Percentiles rank a stretch among this genome's conserved stretches.
Conservation (phyloP, 2,329 filamentous ascomycete species). For the Phyllosticta citrichinensis region DNA sequence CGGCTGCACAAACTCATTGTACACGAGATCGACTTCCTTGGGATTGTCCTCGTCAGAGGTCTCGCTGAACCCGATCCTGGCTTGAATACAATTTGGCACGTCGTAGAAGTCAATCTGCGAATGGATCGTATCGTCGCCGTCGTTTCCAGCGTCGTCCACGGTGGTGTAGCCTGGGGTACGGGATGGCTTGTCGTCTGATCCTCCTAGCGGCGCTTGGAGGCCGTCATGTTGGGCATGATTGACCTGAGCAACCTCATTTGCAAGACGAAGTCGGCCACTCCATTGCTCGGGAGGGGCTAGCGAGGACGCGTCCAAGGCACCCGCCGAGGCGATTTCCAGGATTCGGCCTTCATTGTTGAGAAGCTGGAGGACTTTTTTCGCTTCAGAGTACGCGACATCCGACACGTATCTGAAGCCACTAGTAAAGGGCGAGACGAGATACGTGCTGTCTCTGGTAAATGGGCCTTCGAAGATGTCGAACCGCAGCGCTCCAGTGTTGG, state of each 20-base stretch:
- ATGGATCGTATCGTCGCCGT: constrained; percentile 89
- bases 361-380: constrained; percentile 54
- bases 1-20: constrained; percentile 80
- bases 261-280: constrained; percentile 1
- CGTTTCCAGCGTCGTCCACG: constrained; percentile 66
- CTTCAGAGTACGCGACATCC: constrained; percentile 69
- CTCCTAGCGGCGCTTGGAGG: constrained; percentile 21
- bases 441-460: constrained; percentile 82
- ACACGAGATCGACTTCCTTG: constrained; percentile 74
- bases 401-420: constrained; percentile 68
- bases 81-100: constrained; percentile 76
- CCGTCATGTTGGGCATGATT: constrained; percentile 1
- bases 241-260: neutral
- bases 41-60: constrained; percentile 31
- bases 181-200: constrained; percentile 23
- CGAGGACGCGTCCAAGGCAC: constrained; percentile 19
- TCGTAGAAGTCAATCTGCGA: constrained; percentile 61
- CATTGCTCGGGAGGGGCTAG: constrained; percentile 38
- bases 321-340: constrained; percentile 23
- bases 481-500: constrained; percentile 84
- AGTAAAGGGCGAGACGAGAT: constrained; percentile 77
- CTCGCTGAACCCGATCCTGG: constrained; percentile 51
- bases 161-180: constrained; percentile 79
- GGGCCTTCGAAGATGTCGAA: constrained; percentile 92
- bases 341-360: constrained; percentile 50